Base-by-base conservation (phyloP, 176 grass and related monocot genomes). In the Oryza rufipogon region DNA sequence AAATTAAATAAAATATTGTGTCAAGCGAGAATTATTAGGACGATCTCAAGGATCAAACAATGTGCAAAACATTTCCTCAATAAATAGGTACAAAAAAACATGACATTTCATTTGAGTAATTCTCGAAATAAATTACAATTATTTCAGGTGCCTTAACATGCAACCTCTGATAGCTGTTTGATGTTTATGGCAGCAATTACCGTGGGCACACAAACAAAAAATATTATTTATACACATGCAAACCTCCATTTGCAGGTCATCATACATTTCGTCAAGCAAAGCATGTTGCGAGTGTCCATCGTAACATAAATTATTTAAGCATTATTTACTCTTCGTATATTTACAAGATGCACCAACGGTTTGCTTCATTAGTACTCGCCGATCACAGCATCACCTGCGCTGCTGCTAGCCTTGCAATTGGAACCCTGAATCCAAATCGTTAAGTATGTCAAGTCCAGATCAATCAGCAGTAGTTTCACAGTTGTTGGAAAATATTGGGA, bases 351-450 rank as follows among this genome's bases (percentile, higher is more conserved):
- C 64, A 67, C 64, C 23, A 67, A 32, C 26, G 12, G 26, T 28
- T 28, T 67, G 64, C 64, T 67, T 70, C 6, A 58, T 58, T 20
- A 58, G 17, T 20, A 58, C 54, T 6, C 17, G 54, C 54, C 54
- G 16, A 39, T 19, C 8, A 36, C 73, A 36, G 73, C 73, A 75
- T 20, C 51, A 94, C 91, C 71, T 97, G 94, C 33, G 91, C 94
- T 72, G 89, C 94, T 51, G 94, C 94, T 48, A 97, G 85, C 79
- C 94, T 85, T 45, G 94, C 94, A 25, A 97, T 94, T 1, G 94
- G 94, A 65, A 97, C 87, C 91, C 94, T 97, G 85, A 12, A 46
- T 41, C 20, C 11, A 45, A 45, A 72, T 72, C 20, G 17, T 72
- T 72, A 42, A 72, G 39, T 8, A 63, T 63, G 58, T 63, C 58